Conservation (phyloP, 345 rosid genomes). For the Corymbia maculata region DNA sequence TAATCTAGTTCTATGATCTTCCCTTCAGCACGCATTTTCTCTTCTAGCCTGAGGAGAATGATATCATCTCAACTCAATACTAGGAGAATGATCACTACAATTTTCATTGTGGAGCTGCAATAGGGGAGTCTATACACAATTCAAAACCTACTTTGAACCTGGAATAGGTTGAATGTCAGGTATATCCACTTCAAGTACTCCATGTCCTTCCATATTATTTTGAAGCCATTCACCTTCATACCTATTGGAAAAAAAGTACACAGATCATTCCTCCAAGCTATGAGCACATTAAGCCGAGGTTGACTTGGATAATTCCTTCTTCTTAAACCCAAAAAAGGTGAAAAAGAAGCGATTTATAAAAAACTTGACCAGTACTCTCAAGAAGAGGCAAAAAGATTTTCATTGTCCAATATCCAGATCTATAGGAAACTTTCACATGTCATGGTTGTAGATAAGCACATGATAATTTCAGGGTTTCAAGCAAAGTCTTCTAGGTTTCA, state of each 20-base stretch:
- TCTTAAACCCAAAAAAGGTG: background rate
- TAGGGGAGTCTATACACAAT: background rate
- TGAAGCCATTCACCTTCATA: constrained; percentile 98
- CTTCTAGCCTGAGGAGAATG: constrained; percentile 65
- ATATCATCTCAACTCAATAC: background rate
- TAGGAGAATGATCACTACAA: background rate
- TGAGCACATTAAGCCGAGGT: background rate
- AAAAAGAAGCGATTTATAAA: background rate
- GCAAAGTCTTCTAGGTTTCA: background rate
- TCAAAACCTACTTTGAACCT: constrained; percentile 70
- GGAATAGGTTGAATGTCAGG: constrained; percentile 89
- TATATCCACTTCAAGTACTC: constrained; percentile 84
- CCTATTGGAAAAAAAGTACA: constrained; percentile 20
- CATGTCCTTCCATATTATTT: constrained; percentile 83
- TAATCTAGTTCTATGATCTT: constrained; percentile 63
- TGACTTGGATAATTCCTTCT: background rate
- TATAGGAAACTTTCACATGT: background rate
- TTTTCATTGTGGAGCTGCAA: background rate
- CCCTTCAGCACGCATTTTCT: constrained; percentile 87
- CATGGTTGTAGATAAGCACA: background rate
- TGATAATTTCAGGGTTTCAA: background rate
- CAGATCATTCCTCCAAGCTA: background rate
- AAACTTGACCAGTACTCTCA: background rate
- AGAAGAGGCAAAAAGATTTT: background rate
- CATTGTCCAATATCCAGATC: background rate